Evolutionary conservation across 1,284 basidiomycete genomes (phyloP), one percentile per base, ranked within the genome.

Genomic region (Melampsora larici-populina): DNA sequence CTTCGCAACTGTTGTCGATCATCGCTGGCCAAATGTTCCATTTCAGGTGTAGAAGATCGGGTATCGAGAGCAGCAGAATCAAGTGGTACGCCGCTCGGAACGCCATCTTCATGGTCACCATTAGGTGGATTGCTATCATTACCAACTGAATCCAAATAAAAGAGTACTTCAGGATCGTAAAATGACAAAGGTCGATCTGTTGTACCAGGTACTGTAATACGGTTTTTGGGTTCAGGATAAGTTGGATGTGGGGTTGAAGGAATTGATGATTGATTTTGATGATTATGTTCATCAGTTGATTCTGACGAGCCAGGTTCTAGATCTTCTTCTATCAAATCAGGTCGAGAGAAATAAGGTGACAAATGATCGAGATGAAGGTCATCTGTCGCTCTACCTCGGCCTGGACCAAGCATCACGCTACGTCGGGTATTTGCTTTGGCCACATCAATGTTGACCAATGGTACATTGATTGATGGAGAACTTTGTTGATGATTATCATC

Each of bases 91-190:
- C 36, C 36, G 36, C 36, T 36, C 36, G 36, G 36, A 36, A 36
- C 36, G 36, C 36, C 36, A 36, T 36, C 9, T 36, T 3, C 36
- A 36, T 4, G 36, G 36, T 36, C 9, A 36, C 36, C 36, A 36
- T 4, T 9, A 36, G 26, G 68, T 36, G 26, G 5, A 33, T 70
- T 58, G 36, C 51, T 55, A 3, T 18, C 18, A 55, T 55, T 13
- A 18, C 21, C 24, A 43, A 62, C 55, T n/a, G 63, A n/a, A 49
- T 65, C 21, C 40, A 63, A 31, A 36, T 48, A 49, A 26, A 66
- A 48, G n/a, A 67, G 51, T n/a, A 36, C 64, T 17, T 63, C 64
- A 40, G 65, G 64, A 17, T 75, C 72, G 49, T 66, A 60, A 29
- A 51, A 51, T 26, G 64, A 66, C 40, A 75, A 55, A 5, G 65